Evolutionary conservation across 1,284 basidiomycete species (phyloP), one percentile per base, ranked within the genome.

Genomic region (Puccinia hordei): DNA sequence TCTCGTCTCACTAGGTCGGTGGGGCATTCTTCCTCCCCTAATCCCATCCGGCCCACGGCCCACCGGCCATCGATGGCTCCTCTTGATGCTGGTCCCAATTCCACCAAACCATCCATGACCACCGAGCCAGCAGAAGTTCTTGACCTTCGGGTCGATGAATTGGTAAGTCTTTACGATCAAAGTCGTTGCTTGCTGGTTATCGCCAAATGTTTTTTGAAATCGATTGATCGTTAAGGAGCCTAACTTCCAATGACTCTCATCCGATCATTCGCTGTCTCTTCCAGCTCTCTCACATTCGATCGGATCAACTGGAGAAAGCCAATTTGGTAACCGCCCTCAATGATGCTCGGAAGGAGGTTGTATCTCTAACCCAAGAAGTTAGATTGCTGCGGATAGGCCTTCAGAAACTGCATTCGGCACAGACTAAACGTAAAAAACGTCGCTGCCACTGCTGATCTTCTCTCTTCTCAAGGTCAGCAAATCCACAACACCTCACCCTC

Each of bases 251-350:
- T n/a, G 22, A 6, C 19, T 24, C 44, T 17, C 27, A 72, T 53
- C 49, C 17, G 8, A 49, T 53, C 27, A 1, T 72, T 51, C 35
- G 53, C 0, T 35, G 51, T 69, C n/a, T 19, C 4, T 63, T 30
- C 27, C 10, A 78, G 76, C 66, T 78, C 22, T 71, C 66, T 24
- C 76, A 78, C 57, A 78, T 78, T 61, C 76, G 66, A 35, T 65
- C 76, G 24, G 76, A 78, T 30, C 76, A 78, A 33, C 41, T 69
- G 38, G 76, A 69, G 55, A 78, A 78, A 71, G 66, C 76, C 24
- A 71, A 69, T 27, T 49, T 78, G 46, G 76, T 55, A 12, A 12
- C 53, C 53, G 76, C 76, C 22, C 57, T 78, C 19, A 24, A 51
- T 30, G 65, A 78, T n/a, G 76, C 76, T 0, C 24, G 76, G 6